Conservation (phyloP, 2,329 filamentous ascomycete genomes). For the Beauveria sp. region DNA sequence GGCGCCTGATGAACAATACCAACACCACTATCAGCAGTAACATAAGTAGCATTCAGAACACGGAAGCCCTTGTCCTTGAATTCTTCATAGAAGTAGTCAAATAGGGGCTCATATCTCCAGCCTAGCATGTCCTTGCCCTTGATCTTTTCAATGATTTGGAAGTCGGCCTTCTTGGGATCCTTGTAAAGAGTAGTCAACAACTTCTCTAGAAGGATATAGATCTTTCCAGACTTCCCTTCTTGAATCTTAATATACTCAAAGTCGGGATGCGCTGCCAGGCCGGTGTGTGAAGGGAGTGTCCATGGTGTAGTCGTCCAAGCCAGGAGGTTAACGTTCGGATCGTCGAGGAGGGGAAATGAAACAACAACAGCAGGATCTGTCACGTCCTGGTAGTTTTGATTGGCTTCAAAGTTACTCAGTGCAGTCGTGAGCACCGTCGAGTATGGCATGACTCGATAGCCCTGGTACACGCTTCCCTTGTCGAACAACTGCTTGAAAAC, state of each 20-base stretch:
- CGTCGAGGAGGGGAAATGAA: slow-evolving; percentile 73
- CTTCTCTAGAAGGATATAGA: slow-evolving; percentile 79
- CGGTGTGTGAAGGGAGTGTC: slow-evolving; percentile 78
- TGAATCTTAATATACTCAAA: slow-evolving; percentile 84
- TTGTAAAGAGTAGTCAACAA: slow-evolving; percentile 81
- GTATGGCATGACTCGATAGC: slow-evolving; percentile 90
- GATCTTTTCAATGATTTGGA: slow-evolving; percentile 70
- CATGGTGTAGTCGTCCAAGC: slow-evolving; percentile 87
- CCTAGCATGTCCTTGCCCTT: slow-evolving; percentile 79
- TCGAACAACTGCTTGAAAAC: slow-evolving; percentile 90
- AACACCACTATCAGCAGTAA: slow-evolving; percentile 83
- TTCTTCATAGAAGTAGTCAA: slow-evolving; percentile 82
- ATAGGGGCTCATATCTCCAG: slow-evolving; percentile 83
- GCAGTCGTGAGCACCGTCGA: slow-evolving; percentile 85
- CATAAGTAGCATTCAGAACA: slow-evolving; percentile 77
- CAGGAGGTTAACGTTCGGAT: slow-evolving; percentile 66
- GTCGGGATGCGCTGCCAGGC: slow-evolving; percentile 68
- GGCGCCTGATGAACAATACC: slow-evolving; percentile 92
- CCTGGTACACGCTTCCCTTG: slow-evolving; percentile 83
- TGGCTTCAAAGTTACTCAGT: slow-evolving; percentile 86
- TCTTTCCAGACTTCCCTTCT: slow-evolving; percentile 73
- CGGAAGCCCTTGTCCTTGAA: slow-evolving; percentile 81
- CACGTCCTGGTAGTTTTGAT: slow-evolving; percentile 90
- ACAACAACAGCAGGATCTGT: slow-evolving; percentile 87
- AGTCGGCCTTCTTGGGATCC: slow-evolving; percentile 92